phyloP scores from a whole-genome alignment of 2,329 filamentous ascomycete genomes.

The Xylariaceae sp. region DNA sequence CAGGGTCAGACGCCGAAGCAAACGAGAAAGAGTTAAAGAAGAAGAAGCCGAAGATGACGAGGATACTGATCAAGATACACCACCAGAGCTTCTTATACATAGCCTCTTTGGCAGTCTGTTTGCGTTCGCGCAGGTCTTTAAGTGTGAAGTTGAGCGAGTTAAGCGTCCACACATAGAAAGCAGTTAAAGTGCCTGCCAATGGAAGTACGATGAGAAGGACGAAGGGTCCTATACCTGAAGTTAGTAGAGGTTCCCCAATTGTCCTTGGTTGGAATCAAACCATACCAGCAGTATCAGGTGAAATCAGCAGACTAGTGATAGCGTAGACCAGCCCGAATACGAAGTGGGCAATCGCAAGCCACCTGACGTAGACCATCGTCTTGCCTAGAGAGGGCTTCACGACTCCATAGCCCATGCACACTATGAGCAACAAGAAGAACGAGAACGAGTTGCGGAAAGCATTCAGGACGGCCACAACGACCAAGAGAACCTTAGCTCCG shows the following conservation, averaged over 20 bases:
- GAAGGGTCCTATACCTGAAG: constrained; percentile 65
- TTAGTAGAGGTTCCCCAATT: constrained; percentile 14
- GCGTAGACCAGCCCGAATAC: constrained; percentile 93
- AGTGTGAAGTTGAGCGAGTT: constrained; percentile 94
- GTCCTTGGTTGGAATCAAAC: background rate
- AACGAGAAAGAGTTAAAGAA: constrained; percentile 98
- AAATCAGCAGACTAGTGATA: constrained; percentile 84
- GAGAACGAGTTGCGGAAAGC: constrained; percentile 96
- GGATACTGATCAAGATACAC: constrained; percentile 88
- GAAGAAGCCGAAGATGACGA: constrained; percentile 97
- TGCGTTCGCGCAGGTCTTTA: constrained; percentile 92
- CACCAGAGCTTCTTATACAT: constrained; percentile 99
- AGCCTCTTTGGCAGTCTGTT: constrained; percentile 86
- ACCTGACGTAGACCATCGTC: constrained; percentile 92
- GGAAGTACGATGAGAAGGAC: constrained; percentile 93
- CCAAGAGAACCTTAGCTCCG: constrained; percentile 81
- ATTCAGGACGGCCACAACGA: constrained; percentile 90
- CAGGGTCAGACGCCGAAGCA: constrained; percentile 78
- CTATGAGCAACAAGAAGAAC: constrained; percentile 95
- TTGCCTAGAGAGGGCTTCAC: constrained; percentile 91
- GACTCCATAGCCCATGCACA: constrained; percentile 99
- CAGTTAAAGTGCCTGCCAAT: constrained; percentile 86
- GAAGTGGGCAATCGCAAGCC: constrained; percentile 90
- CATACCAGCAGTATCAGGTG: constrained; percentile 78
- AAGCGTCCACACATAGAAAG: constrained; percentile 98